These are phyloP conservation scores for Knoxdaviesia proteae DNA, from an alignment of 2,329 filamentous ascomycete species.

Conservation along the genomic window DNA sequence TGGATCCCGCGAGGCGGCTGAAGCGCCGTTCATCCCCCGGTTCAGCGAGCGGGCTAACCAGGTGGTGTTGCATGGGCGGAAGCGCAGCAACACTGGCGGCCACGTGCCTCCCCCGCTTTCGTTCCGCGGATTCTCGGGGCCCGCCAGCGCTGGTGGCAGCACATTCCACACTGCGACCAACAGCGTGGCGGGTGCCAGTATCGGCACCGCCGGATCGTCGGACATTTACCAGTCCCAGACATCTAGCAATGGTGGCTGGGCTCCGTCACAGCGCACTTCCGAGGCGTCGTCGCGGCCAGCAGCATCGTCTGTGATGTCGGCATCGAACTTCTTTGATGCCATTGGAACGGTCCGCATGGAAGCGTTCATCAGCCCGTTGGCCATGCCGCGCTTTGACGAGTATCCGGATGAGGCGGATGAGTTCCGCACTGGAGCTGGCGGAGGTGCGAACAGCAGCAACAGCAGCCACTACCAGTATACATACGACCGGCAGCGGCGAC, in stretches of 20 bases:
- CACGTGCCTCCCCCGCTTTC: slow-evolving; percentile 47
- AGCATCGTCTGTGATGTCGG: slow-evolving; percentile 5
- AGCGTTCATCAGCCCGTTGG: slow-evolving; percentile 61
- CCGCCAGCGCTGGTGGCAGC: slow-evolving; percentile 15
- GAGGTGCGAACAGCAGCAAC: no score
- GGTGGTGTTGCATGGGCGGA: slow-evolving; percentile 45
- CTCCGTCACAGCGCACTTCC: slow-evolving; percentile 22
- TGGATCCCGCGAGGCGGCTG: slow-evolving; percentile 38
- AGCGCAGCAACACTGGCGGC: slow-evolving; percentile 75
- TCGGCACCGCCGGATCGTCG: slow-evolving; percentile 36
- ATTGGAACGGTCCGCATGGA: slow-evolving; percentile 92
- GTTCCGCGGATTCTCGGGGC: slow-evolving; percentile 59
- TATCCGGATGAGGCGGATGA: slow-evolving; percentile 29
- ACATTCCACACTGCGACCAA: slow-evolving; percentile 26
- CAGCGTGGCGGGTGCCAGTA: slow-evolving; percentile 36
- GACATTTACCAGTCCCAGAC: slow-evolving; percentile 37
- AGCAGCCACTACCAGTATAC: no score
- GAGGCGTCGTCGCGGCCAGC: slow-evolving; percentile 28
- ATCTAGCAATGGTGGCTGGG: slow-evolving; percentile 24
- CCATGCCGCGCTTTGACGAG: slow-evolving; percentile 25
- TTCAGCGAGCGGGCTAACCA: slow-evolving; percentile 34
- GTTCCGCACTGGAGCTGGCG: slow-evolving; percentile 17
- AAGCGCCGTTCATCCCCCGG: slow-evolving; percentile 51
- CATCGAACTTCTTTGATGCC: slow-evolving; percentile 58
- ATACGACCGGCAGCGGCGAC: slow-evolving; percentile 9